Base-by-base conservation (phyloP, 768 basidiomycete genomes). In the Obba rivulosa region DNA sequence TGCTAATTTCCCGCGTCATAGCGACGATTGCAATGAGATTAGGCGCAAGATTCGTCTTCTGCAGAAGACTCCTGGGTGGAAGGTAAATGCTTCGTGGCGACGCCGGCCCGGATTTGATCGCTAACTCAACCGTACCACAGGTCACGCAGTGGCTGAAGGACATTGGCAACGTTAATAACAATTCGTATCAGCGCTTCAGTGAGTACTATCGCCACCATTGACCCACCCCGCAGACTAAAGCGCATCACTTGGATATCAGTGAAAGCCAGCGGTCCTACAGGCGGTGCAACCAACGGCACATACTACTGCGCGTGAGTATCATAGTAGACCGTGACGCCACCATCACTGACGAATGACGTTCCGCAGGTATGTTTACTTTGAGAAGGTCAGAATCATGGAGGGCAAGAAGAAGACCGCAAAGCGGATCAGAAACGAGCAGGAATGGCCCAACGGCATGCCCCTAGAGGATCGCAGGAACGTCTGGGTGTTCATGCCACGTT, bases 331-430 rank as follows among this genome's bases (percentile, higher is more conserved):
- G 16, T 28, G 36, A 17, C 11, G 9, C 41, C 25, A 44, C 24
- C 3, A 45, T 34, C 2, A 17, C 39, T 51, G 8, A 47, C 16
- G 1, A 17, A 8, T 13, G 24, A 8, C 16, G 4, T 31, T 39
- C 20, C 52, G 28, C 13, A 74, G 73, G 22, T 76, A 75, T 52
- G 62, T 70, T 14, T 75, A 75, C 62, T 77, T 75, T 41, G 76
- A 77, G 52, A 76, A 74, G 57, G 62, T 69, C 34, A 62, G 73
- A 35, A 72, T 75, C 48, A 53, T 68, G 0, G 69, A 74, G 40
- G 73, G 69, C n/a, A 76, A 76, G 61, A 74, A 75, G 60, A 76
- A 73, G 55, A 69, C 69, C 2, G 51, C 69, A 18, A 73, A 68
- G 34, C 62, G 72, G 20, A 41, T 57, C 22, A 58, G 61, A n/a